Evolutionary conservation across 345 rosid genomes (phyloP), one percentile per base, ranked within the genome.

Genomic region (Populus euphratica): DNA sequence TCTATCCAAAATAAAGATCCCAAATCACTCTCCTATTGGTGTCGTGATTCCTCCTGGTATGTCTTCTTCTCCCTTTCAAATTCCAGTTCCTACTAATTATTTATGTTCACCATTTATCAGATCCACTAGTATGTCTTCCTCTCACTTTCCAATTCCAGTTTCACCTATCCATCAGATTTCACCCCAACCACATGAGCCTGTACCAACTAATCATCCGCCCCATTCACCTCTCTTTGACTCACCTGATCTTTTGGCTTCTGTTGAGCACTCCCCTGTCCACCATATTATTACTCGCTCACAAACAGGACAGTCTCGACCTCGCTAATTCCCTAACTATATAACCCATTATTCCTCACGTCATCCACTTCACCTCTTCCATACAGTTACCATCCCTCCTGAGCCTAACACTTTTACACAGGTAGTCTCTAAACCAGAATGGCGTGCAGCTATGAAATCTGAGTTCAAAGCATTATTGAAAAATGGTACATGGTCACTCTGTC

Each of bases 91-190:
- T 29, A 1, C 31, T 29, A 29, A 29, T 29, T 29, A 29, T 29
- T 29, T 29, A 29, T 29, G 31, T 29, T 29, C 31, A 29, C 31
- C 31, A 29, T 2, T 2, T 29, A 29, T 29, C 31, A 29, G 31
- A 29, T 29, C 31, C 31, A 29, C 31, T 50, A n/a, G 56, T 17
- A 50, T 5, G 8, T 50, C 56, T 50, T 50, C n/a, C 2, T 50
- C 56, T 50, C 56, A 21, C 6, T 21, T 50, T 50, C 56, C 0
- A 50, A 0, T 50, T 50, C 56, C 0, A 50, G 1, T 50, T 50
- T 0, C 8, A 4, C 2, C 1, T 50, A 17, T 0, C 14, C 4
- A 0, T 49, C 6, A 16, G n/a, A 18, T 0, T 5, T 49, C 21
- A 0, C 21, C 2, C 31, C 2, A 29, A 17, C 8, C n/a, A 5